These are phyloP conservation scores for Aspergillus sclerotialis DNA, from an alignment of 2,329 filamentous ascomycete species.

Conservation along the genomic window DNA sequence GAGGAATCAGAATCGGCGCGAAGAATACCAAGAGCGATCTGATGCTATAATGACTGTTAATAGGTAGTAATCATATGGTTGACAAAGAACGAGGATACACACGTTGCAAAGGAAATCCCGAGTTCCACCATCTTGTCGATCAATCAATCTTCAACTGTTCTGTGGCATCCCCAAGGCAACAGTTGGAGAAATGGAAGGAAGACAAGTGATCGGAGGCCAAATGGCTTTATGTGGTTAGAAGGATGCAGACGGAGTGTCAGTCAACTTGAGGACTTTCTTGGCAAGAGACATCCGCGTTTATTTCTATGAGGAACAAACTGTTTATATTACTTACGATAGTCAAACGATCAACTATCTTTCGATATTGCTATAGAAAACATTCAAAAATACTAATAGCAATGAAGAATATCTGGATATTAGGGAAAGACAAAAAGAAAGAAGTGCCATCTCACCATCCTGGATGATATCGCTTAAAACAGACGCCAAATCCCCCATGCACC, in stretches of 20 bases:
- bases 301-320: no score
- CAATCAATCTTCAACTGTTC: constrained; percentile 2
- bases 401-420: no score
- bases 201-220: constrained; percentile 8
- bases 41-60: constrained; percentile 24
- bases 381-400: no score
- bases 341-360: no score
- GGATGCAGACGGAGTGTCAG: no score
- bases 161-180: constrained; percentile 2
- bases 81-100: constrained; percentile 9
- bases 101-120: constrained; percentile 26
- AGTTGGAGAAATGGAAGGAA: not conserved
- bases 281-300: no score
- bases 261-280: no score
- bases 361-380: not conserved
- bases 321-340: no score
- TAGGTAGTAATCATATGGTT: constrained; percentile 2
- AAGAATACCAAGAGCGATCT: constrained; percentile 39
- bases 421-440: not conserved
- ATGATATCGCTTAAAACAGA: no score
- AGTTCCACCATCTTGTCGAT: constrained; percentile 24
- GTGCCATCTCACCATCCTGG: no score
- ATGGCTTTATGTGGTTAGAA: no score
- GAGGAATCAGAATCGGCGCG: constrained; percentile 35
- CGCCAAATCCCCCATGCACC: not conserved